Percentiles rank a stretch among this genome's conserved stretches.
phyloP scores from a whole-genome alignment of 768 basidiomycete species.

The Boletus rubescentipes region DNA sequence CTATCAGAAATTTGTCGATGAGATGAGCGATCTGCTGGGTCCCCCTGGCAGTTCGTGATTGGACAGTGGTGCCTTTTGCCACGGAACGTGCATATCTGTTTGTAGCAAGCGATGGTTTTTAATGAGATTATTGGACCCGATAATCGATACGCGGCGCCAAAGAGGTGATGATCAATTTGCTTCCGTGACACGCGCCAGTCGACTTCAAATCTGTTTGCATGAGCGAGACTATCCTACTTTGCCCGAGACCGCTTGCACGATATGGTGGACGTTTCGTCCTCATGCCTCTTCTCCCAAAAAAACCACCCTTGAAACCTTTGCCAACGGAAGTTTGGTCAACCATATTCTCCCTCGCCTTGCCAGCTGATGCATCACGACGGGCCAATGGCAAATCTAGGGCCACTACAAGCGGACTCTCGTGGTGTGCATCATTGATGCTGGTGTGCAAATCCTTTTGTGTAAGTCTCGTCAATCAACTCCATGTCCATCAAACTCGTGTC shows the following conservation, averaged over 20 bases:
- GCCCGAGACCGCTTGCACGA: constrained; percentile 65
- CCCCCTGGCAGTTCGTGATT: constrained; percentile 17
- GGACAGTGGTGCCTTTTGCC: neutral
- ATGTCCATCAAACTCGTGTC: neutral
- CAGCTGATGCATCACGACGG: constrained; percentile 6
- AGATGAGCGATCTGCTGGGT: constrained; percentile 66
- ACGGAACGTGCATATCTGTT: neutral
- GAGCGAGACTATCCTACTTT: constrained; percentile 51
- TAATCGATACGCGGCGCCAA: neutral
- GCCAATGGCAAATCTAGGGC: constrained; percentile 8
- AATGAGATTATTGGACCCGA: neutral
- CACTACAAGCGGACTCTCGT: constrained; percentile 2
- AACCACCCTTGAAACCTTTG: constrained; percentile 50
- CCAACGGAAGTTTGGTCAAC: constrained; percentile 72
- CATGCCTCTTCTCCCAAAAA: constrained; percentile 64
- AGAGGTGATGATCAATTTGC: neutral
- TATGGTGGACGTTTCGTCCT: constrained; percentile 60
- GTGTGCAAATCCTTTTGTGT: constrained; percentile 44
- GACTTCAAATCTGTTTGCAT: constrained; percentile 13
- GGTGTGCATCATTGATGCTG: constrained; percentile 32
- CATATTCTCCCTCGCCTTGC: constrained; percentile 46
- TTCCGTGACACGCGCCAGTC: constrained; percentile 4
- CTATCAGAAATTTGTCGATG: constrained; percentile 75
- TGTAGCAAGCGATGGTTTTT: neutral
- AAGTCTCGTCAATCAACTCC: constrained; percentile 17